Evolutionary conservation across 2,329 filamentous ascomycete genomes (phyloP), one percentile per base, ranked within the genome.

Genomic region (Talaromyces albobiverticillius): DNA sequence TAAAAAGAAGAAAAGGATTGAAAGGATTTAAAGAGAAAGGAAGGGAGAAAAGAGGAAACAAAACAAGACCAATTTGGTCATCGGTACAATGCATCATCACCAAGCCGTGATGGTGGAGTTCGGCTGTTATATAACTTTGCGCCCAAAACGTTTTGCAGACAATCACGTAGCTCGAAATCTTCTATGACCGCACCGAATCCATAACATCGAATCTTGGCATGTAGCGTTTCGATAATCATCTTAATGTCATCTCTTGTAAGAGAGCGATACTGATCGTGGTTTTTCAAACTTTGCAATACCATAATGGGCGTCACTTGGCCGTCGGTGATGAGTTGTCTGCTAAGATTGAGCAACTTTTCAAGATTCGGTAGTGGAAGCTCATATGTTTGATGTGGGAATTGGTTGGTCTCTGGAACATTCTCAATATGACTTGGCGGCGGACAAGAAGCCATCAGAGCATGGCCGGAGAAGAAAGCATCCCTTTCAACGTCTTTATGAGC

Each of bases 361-460:
- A 99, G 79, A 64, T 94, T 90, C 34, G 82, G 82, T 67, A 87
- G 89, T 56, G 81, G 85, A 5, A 94, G 76, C 67, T 94, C 87
- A 75, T 90, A 93, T 47, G 92, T 93, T 68, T 89, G 84, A 67
- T 87, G 84, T 49, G 80, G 79, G 63, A 85, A 85, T 45, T 76
- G 71, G 31, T 83, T 77, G 46, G 79, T 73, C 45, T 64, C 60
- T 2, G 82, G 81, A 29, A 79, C 77, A 42, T 75, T 75, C 55
- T 76, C 72, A 61, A 86, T 79, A 63, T 85, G 81, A 55, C 76
- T 80, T 50, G 85, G 83, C 4, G 92, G 90, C 45, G 93, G 92
- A 67, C 90, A 95, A 14, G 88, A 89, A 14, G 90, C 89, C 93
- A 97, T 97, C 61, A 97, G 78, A 4, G 90, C 92, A 71, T 99